Evolutionary conservation across 306 rosid genomes (phyloP), one percentile per base, ranked within the genome.

Genomic region (Carpinus fangiana): DNA sequence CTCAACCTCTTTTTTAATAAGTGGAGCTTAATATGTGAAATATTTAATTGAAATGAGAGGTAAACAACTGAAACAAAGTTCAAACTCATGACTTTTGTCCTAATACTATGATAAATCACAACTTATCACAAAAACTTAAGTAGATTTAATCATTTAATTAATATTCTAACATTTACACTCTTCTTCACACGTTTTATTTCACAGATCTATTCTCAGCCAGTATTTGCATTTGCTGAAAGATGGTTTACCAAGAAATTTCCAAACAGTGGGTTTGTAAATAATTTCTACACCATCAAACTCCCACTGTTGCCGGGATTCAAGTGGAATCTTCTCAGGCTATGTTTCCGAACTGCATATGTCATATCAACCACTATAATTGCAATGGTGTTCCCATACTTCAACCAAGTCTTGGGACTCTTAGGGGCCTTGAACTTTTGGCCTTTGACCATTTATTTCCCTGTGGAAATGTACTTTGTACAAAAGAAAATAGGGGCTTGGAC

Each of bases 341-440:
- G 94, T 81, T 92, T 88, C 55, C 48, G 98, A 85, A 89, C 97
- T 31, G 76, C 50, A 8, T 92, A 89, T 81, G 98, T 94, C 20
- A 52, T 88, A n/a, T 89, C 86, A 4, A 92, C 98, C 2, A 92
- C 97, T 18, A 90, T 78, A 73, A 45, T 92, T 23, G 97, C 94
- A 26, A 84, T 89, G n/a, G 3, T 90, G 2, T 94, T 94, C 74
- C 98, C 98, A 51, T 94, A 94, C 82, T 92, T 94, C 89, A 90
- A 94, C 82, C 84, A 82, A 76, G 91, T 92, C 28, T 69, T 94
- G 53, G 97, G 94, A 60, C 80, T 94, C 31, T 70, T 94, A 34
- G 98, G 98, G 38, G 94, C 98, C 45, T 65, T 92, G 21, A 86
- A 85, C 83, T 94, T 94, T 81, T 94, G 98, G 98, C 97, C 98